phyloP scores from a whole-genome alignment of 116 monocot genomes.

The Thalassia testudinum region DNA sequence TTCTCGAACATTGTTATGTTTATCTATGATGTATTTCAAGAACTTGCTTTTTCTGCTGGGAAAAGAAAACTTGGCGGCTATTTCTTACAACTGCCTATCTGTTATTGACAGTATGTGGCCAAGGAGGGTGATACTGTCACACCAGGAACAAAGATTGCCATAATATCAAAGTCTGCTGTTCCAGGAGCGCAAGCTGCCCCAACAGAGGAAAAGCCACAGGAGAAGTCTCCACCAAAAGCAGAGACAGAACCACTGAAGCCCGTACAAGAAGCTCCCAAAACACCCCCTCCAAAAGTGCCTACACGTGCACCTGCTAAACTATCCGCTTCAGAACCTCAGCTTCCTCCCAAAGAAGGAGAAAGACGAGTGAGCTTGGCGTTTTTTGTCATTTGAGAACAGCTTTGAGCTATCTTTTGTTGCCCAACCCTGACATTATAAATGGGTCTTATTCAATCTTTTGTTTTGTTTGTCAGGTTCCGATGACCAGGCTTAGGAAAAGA shows the following conservation, averaged over 20 bases:
- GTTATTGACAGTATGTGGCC: conserved; percentile 25
- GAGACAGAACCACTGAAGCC: conserved; percentile 14
- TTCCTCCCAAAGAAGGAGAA: conserved; percentile 94
- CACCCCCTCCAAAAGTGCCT: conserved; percentile 28
- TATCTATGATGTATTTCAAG: background rate
- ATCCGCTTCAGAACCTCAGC: conserved; percentile 74
- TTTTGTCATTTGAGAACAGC: too few relatives aligned
- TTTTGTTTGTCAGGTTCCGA: conserved; percentile 36
- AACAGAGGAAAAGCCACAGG: conserved; percentile 5
- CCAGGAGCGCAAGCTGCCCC: conserved; percentile 30
- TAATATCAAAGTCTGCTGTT: conserved; percentile 44
- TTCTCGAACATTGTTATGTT: background rate
- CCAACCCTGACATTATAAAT: too few relatives aligned
- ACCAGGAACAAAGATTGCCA: conserved; percentile 56
- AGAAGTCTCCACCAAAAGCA: conserved; percentile 16
- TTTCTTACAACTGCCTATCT: too few relatives aligned
- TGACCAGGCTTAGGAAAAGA: conserved; percentile 78
- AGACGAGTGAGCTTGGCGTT: conserved; percentile 39
- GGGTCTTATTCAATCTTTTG: too few relatives aligned
- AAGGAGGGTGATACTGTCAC: conserved; percentile 66
- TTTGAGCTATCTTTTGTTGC: too few relatives aligned
- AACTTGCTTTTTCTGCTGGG: background rate
- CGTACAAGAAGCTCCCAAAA: conserved; percentile 24
- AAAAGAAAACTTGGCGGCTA: too few relatives aligned
- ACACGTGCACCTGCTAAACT: conserved; percentile 37